A percentile compares a stretch with the other conserved stretches of the same genome.
These are phyloP conservation scores for Lasiodiplodia sp. DNA, from an alignment of 2,329 filamentous ascomycete genomes.

Conservation along the genomic window DNA sequence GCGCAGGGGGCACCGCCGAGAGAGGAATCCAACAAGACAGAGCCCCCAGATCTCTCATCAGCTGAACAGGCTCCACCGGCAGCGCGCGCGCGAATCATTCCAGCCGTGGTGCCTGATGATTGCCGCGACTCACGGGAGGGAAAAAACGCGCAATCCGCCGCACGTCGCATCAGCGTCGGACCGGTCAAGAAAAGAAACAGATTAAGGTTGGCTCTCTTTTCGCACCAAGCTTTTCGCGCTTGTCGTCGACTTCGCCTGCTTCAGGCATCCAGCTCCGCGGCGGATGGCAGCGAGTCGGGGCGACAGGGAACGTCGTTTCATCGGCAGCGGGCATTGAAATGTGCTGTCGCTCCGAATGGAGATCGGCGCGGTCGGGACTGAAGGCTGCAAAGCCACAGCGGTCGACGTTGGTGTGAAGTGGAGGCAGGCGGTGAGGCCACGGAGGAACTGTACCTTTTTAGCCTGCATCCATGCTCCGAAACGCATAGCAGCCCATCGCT, in stretches of 20 bases:
- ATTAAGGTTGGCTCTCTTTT: conserved; percentile 22
- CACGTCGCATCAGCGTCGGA: not conserved
- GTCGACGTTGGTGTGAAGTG: not conserved
- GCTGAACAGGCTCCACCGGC: not conserved
- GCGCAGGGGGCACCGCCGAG: conserved; percentile 12
- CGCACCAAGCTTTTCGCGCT: conserved; percentile 21
- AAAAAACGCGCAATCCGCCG: conserved; percentile 16
- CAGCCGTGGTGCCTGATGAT: conserved; percentile 19
- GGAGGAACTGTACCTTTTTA: conserved; percentile 11
- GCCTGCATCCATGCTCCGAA: conserved; percentile 19
- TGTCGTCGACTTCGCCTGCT: conserved; percentile 5
- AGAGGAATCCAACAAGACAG: not conserved
- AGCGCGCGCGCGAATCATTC: conserved; percentile 17
- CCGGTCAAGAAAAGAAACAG: conserved; percentile 6
- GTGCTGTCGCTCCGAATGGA: not conserved
- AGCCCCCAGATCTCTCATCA: conserved; percentile 14
- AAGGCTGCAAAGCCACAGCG: not conserved
- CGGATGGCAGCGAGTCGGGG: conserved; percentile 16
- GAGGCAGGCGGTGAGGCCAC: conserved; percentile 18
- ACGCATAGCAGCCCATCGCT: conserved; percentile 17
- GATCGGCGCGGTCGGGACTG: not conserved
- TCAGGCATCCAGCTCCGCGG: conserved; percentile 22
- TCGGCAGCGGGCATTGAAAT: conserved; percentile 23
- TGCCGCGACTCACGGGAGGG: conserved; percentile 5
- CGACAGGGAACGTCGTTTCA: conserved; percentile 17